Base-by-base conservation (phyloP, 192 early-diverging fungal species). In the Coemansia sp. region DNA sequence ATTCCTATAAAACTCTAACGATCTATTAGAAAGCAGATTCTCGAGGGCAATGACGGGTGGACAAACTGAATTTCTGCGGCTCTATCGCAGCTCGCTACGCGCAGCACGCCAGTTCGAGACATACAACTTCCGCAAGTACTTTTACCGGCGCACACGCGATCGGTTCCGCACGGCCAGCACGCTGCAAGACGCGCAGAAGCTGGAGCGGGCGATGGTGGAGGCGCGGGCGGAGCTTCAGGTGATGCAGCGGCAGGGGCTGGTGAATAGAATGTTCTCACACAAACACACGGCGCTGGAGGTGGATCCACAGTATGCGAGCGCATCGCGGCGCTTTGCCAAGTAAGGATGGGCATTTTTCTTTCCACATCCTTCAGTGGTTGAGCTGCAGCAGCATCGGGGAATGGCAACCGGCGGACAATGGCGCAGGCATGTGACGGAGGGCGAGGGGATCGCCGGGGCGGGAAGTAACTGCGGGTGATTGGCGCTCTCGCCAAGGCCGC, bases 51-150 rank as follows among this genome's bases (percentile, higher is more conserved):
- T 81, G 79, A 41, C 63, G 36, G 62, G 24, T 20, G 60, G 87
- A 34, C 83, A 83, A 30, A 57, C 86, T 1, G 84, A 94, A 60
- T 78, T 92, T 30, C 76, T 97, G 7, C 72, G 78, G 30, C 90
- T 95, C 14, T 95, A 94, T 72, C 91, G 92, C 48, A 80, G 78
- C 18, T 86, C 94, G 66, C 85, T 94, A 20, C 88, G 91, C 52
- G 84, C 89, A 46, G 86, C 91, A 6, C 86, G 88, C 64, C 85
- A 83, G 16, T 97, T 93, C 66, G 76, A 88, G 34, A 85, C 87
- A 69, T 94, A 97, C 89, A 95, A 95, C 87, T 97, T 93, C 79
- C 87, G 91, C 58, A 85, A 91, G 71, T 97, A 95, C 76, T 90
- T 92, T 61, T 77, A 89, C 64, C 91, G 94, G 45, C 87, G 92